Conservation (phyloP, 129 eudicot genomes). For the Flaveria linearis region DNA sequence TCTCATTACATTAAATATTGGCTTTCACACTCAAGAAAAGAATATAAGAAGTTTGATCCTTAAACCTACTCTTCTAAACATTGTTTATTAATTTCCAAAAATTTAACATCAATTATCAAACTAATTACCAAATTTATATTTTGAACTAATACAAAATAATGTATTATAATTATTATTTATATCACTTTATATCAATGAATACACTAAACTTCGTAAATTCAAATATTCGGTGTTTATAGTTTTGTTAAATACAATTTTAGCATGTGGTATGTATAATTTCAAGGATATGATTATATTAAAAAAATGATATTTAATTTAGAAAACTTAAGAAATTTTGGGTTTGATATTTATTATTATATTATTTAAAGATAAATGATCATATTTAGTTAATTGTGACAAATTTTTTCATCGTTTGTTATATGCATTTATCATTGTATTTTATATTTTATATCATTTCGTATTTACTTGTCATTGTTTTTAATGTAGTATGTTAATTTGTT, state of each 20-base stretch:
- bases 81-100: neutral
- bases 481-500: no score
- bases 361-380: no score
- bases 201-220: no score
- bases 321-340: no score
- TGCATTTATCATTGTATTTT: no score
- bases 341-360: no score
- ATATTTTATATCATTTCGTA: no score
- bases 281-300: neutral
- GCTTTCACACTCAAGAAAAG: constrained; percentile 11
- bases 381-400: no score
- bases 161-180: neutral
- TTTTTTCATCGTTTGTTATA: no score
- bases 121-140: neutral
- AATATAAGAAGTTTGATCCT: constrained; percentile 8
- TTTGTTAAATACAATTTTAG: neutral
- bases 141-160: neutral
- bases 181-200: no score
- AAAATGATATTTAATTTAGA: no score
- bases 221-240: neutral
- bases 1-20: neutral
- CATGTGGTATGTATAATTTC: neutral
- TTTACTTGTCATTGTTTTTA: no score
- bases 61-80: constrained; percentile 1
- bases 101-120: neutral